phyloP scores from a whole-genome alignment of 768 basidiomycete genomes.

The Russula brevipes region DNA sequence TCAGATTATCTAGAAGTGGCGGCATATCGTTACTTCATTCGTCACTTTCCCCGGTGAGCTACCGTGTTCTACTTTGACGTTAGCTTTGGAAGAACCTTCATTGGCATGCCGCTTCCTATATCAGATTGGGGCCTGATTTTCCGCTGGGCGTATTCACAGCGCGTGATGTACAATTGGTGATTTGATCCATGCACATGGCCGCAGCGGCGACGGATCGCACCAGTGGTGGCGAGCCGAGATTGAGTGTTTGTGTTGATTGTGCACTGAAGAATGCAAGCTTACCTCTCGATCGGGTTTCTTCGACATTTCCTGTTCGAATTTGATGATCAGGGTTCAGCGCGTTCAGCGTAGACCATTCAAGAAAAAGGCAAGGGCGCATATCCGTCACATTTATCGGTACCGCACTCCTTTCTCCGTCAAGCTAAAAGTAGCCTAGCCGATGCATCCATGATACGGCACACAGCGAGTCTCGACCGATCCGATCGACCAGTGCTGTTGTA shows the following conservation, averaged over 20 bases:
- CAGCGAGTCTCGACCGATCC: background rate
- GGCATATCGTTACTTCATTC: background rate
- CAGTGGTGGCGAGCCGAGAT: background rate
- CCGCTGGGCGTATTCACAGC: too few relatives aligned
- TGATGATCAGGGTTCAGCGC: background rate
- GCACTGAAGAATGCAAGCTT: background rate
- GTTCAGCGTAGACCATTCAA: background rate
- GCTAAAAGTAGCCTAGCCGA: background rate
- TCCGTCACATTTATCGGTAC: background rate
- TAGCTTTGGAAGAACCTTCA: background rate
- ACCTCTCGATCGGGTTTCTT: background rate
- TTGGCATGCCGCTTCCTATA: background rate
- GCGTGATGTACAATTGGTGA: background rate
- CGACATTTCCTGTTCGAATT: background rate
- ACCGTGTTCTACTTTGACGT: background rate
- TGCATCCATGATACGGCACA: background rate
- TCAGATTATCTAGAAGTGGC: constrained; percentile 1
- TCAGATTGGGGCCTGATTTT: background rate
- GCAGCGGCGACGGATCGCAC: background rate
- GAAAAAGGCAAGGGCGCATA: constrained; percentile 1
- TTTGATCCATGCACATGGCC: background rate
- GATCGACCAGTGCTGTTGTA: background rate
- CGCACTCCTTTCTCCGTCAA: background rate
- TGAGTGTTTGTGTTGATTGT: background rate
- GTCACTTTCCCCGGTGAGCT: background rate